These are phyloP conservation scores for Cyclocybe cylindracea DNA, from an alignment of 768 basidiomycete genomes.

Conservation along the genomic window DNA sequence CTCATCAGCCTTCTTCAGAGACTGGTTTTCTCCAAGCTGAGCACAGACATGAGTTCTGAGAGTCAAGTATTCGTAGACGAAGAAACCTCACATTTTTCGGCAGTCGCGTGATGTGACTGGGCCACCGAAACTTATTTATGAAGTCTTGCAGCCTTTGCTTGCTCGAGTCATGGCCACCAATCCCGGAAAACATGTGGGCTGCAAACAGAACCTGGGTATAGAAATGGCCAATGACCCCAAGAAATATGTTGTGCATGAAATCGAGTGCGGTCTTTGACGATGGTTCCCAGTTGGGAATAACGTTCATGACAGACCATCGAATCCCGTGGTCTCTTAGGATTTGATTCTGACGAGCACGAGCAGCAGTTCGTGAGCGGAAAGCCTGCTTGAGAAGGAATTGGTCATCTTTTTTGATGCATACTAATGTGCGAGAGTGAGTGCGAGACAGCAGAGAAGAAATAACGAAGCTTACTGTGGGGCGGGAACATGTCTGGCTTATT, in stretches of 20 bases:
- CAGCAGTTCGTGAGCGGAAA: slow-evolving; percentile 1
- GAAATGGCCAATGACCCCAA: slow-evolving; percentile 23
- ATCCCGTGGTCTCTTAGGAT: slow-evolving; percentile 23
- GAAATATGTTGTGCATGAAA: slow-evolving; percentile 32
- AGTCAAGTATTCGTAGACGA: neutral
- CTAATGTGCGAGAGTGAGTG: neutral
- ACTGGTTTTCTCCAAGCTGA: slow-evolving; percentile 31
- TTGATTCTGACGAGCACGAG: slow-evolving; percentile 3
- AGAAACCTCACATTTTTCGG: slow-evolving; percentile 30
- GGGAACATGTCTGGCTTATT: slow-evolving; percentile 11
- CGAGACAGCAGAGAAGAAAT: neutral
- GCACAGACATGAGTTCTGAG: neutral
- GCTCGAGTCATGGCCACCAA: slow-evolving; percentile 18
- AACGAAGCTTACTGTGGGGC: too few species aligned
- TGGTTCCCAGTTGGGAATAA: slow-evolving; percentile 28
- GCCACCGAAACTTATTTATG: slow-evolving; percentile 27
- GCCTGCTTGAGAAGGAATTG: slow-evolving; percentile 4
- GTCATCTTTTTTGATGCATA: slow-evolving; percentile 13
- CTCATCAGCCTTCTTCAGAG: slow-evolving; percentile 32
- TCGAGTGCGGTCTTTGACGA: slow-evolving; percentile 21
- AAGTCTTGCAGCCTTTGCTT: slow-evolving; percentile 22
- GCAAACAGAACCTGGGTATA: slow-evolving; percentile 19
- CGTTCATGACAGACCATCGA: slow-evolving; percentile 22
- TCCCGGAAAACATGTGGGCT: slow-evolving; percentile 24
- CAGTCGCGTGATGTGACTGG: slow-evolving; percentile 26